Conservation (phyloP, 805 yeast species). For the Candida tibetensis region DNA sequence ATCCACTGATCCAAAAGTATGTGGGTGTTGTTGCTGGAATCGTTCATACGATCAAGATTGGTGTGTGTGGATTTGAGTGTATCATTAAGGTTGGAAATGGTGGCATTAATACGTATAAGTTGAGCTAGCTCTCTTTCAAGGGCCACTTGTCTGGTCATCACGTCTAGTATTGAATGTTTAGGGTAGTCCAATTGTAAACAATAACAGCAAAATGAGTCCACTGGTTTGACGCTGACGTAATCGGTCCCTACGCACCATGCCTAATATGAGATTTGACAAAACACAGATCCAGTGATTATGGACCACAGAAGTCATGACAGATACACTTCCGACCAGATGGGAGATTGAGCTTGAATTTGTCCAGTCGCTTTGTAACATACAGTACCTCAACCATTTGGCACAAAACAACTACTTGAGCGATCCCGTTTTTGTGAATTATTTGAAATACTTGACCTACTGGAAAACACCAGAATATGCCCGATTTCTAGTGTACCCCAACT, state of each 20-base stretch:
- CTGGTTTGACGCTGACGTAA: too few relatives aligned
- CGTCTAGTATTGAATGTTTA: too few relatives aligned
- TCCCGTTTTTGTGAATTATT: slow-evolving; percentile 67
- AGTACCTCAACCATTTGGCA: slow-evolving; percentile 80
- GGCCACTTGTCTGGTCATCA: slow-evolving; percentile 7
- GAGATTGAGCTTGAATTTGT: slow-evolving; percentile 92
- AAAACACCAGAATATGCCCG: slow-evolving; percentile 63
- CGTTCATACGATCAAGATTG: slow-evolving; percentile 32
- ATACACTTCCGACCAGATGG: slow-evolving; percentile 70
- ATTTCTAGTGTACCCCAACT: slow-evolving; percentile 81
- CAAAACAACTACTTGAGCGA: slow-evolving; percentile 77
- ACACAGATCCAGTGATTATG: too few relatives aligned
- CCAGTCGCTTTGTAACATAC: slow-evolving; percentile 87
- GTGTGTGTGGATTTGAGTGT: slow-evolving; percentile 26
- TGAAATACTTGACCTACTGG: slow-evolving; percentile 87
- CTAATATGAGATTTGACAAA: slow-evolving; percentile 6
- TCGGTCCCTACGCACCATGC: too few relatives aligned
- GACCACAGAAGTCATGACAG: slow-evolving; percentile 11
- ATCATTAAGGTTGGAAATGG: slow-evolving; percentile 27
- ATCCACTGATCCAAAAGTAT: slow-evolving; percentile 58
- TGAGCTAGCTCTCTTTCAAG: slow-evolving; percentile 31
- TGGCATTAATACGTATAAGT: slow-evolving; percentile 29
- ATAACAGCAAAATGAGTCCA: too few relatives aligned
- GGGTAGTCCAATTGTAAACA: too few relatives aligned
- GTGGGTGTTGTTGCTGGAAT: slow-evolving; percentile 47